Conservation (phyloP, 495 filamentous ascomycete species). For the Xylaria grammica region DNA sequence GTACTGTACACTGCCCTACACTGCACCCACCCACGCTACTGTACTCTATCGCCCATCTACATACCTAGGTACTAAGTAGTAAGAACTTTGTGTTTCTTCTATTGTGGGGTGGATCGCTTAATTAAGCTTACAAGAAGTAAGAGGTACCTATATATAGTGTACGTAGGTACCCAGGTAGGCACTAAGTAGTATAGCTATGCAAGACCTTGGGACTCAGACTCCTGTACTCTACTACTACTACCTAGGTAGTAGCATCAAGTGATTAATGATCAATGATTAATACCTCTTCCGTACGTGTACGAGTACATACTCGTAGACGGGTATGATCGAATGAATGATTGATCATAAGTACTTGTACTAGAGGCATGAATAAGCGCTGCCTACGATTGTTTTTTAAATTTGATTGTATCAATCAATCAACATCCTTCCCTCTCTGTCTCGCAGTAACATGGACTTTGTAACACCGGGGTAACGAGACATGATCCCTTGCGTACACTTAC, state of each 20-base stretch:
- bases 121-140: conserved; percentile 10
- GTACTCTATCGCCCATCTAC: too few species aligned
- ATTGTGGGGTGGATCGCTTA: conserved; percentile 1
- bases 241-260: too few species aligned
- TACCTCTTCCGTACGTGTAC: not conserved
- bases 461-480: conserved; percentile 4
- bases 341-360: too few species aligned
- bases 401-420: not conserved
- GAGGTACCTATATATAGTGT: not conserved
- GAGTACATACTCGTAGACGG: not conserved
- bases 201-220: too few species aligned
- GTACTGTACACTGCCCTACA: too few species aligned
- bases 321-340: too few species aligned
- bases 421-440: not conserved
- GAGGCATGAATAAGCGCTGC: too few species aligned
- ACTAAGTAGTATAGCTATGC: not conserved
- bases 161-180: not conserved
- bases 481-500: conserved; percentile 6
- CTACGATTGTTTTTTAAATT: too few species aligned
- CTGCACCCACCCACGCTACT: too few species aligned
- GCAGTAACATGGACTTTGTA: too few species aligned
- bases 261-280: not conserved
- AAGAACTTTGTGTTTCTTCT: not conserved
- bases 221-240: too few species aligned
- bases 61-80: not conserved